Evolutionary conservation across 1,139 yeast species (phyloP).

Genomic region (Geotrichum reessii): DNA sequence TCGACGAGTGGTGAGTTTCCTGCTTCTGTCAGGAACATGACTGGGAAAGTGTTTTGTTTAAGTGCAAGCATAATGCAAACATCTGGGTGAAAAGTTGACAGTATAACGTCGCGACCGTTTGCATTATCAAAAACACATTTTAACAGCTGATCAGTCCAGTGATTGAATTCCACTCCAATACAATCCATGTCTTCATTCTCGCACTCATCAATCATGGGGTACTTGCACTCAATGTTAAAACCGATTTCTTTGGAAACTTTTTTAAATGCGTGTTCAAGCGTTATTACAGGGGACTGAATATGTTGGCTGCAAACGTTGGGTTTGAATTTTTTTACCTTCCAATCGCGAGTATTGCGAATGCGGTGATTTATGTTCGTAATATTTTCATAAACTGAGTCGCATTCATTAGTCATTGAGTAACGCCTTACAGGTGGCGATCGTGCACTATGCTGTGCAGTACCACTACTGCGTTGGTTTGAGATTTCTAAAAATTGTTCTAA

Average conservation of each 20-base stretch:
- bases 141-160: slow-evolving; percentile 68
- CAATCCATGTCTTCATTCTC: slow-evolving; percentile 85
- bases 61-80: slow-evolving; percentile 76
- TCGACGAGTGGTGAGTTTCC: slow-evolving; percentile 85
- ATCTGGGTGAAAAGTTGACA: slow-evolving; percentile 94
- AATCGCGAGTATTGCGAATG: slow-evolving; percentile 82
- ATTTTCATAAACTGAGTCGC: slow-evolving; percentile 23
- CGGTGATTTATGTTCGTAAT: slow-evolving; percentile 46
- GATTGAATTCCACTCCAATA: slow-evolving; percentile 74
- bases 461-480: slow-evolving; percentile 20
- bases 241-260: slow-evolving; percentile 82
- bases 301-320: slow-evolving; percentile 87
- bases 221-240: slow-evolving; percentile 89
- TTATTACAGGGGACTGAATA: slow-evolving; percentile 87
- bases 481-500: slow-evolving; percentile 75
- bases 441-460: background rate
- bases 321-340: slow-evolving; percentile 79
- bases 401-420: background rate
- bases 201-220: slow-evolving; percentile 94
- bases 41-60: slow-evolving; percentile 81
- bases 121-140: slow-evolving; percentile 73
- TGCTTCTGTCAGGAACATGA: slow-evolving; percentile 80
- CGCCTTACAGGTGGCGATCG: slow-evolving; percentile 5
- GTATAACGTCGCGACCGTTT: slow-evolving; percentile 76
- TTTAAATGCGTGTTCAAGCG: slow-evolving; percentile 75